A percentile compares a stretch with the other conserved stretches of the same genome.
These are phyloP conservation scores for Kitagawia praeruptora DNA, from an alignment of 129 eudicot genomes.

Conservation along the genomic window DNA sequence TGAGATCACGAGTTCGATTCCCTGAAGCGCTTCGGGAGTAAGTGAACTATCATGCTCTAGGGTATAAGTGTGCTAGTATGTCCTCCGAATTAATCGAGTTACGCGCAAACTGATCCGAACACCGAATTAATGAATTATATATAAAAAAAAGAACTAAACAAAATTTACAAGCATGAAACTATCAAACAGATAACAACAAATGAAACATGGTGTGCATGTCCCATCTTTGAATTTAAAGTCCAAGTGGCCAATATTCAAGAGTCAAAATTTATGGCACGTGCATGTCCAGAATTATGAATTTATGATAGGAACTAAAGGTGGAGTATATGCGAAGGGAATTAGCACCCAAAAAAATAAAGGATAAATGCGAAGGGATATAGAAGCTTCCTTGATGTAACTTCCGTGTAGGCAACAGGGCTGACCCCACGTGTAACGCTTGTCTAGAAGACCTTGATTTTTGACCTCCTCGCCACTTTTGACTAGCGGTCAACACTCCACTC, in stretches of 20 bases:
- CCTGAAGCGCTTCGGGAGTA: too few relatives aligned
- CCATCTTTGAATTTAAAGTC: not conserved
- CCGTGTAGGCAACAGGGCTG: not conserved
- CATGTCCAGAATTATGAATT: not conserved
- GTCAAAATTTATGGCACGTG: not conserved
- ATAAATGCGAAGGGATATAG: not conserved
- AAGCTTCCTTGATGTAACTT: not conserved
- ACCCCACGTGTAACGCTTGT: not conserved
- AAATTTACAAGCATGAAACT: too few relatives aligned
- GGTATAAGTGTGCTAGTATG: too few relatives aligned
- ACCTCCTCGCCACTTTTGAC: not conserved
- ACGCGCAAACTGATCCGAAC: too few relatives aligned
- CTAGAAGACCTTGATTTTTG: not conserved
- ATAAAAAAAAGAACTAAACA: too few relatives aligned
- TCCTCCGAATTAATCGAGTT: too few relatives aligned
- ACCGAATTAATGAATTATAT: too few relatives aligned
- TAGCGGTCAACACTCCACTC: not conserved
- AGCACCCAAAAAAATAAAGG: too few relatives aligned
- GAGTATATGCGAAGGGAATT: not conserved
- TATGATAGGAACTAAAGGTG: not conserved
- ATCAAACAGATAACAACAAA: too few relatives aligned
- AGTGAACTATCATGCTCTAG: too few relatives aligned
- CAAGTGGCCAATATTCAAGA: not conserved
- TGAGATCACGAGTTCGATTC: too few relatives aligned
- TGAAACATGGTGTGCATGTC: not conserved